Evolutionary conservation across 495 filamentous ascomycete genomes (phyloP).

Genomic region (Talaromyces adpressus): DNA sequence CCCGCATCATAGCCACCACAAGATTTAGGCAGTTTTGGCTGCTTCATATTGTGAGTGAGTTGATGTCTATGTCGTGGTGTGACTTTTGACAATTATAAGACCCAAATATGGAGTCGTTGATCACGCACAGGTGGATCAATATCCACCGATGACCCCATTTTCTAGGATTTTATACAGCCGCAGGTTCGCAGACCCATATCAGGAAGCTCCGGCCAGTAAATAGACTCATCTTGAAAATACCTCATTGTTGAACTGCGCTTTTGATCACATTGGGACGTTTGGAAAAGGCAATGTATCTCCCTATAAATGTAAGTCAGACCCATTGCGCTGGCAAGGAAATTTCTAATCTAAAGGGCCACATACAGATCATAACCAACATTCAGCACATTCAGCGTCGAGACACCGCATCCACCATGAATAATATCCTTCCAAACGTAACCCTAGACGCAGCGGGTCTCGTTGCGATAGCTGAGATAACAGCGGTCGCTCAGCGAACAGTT

Average conservation of each 20-base stretch:
- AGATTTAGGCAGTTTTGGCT: background rate
- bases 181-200: background rate
- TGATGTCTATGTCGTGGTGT: background rate
- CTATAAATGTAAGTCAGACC: background rate
- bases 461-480: conserved; percentile 49
- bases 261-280: background rate
- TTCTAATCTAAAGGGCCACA: too few species aligned
- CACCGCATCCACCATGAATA: background rate
- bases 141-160: background rate
- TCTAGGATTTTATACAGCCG: background rate
- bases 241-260: background rate
- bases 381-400: background rate
- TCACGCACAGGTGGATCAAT: background rate
- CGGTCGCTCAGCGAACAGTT: conserved; percentile 45
- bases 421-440: conserved; percentile 9
- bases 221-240: background rate
- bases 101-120: background rate
- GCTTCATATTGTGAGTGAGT: background rate
- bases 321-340: background rate
- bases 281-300: background rate
- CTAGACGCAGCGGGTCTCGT: conserved; percentile 46
- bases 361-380: background rate
- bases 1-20: background rate
- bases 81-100: background rate
- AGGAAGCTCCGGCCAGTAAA: background rate